Conservation (phyloP, 2,329 filamentous ascomycete species). For the Graphilbum ipis-grandicollis region DNA sequence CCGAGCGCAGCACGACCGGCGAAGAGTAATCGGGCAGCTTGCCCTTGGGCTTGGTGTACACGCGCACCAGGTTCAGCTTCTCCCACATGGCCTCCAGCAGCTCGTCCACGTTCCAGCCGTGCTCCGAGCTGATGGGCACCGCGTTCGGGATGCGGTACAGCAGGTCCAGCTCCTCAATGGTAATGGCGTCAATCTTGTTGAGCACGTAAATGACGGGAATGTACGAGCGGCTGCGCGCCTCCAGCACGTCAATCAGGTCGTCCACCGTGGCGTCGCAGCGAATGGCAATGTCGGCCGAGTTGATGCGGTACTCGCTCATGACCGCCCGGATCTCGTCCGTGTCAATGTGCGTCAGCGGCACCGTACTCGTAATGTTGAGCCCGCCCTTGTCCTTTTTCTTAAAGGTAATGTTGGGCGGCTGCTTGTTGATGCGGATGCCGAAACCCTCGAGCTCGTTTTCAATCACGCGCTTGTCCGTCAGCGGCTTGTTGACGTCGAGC, state of each 20-base stretch:
- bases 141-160: slow-evolving; percentile 94
- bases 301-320: slow-evolving; percentile 92
- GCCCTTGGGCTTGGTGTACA: slow-evolving; percentile 98
- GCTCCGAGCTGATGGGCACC: slow-evolving; percentile 91
- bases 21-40: slow-evolving; percentile 80
- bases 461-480: slow-evolving; percentile 93
- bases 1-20: slow-evolving; percentile 74
- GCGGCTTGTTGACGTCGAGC: slow-evolving; percentile 91
- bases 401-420: slow-evolving; percentile 95
- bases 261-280: slow-evolving; percentile 95
- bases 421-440: slow-evolving; percentile 93
- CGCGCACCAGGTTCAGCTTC: slow-evolving; percentile 73
- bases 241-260: slow-evolving; percentile 88
- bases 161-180: slow-evolving; percentile 91
- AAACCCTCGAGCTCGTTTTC: slow-evolving; percentile 93
- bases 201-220: slow-evolving; percentile 98
- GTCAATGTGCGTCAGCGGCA: slow-evolving; percentile 81
- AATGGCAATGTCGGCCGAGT: slow-evolving; percentile 92
- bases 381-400: slow-evolving; percentile 99
- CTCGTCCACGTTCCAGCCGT: slow-evolving; percentile 97
- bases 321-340: slow-evolving; percentile 95
- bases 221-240: slow-evolving; percentile 87
- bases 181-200: slow-evolving; percentile 98
- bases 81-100: slow-evolving; percentile 96
- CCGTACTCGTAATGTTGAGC: slow-evolving; percentile 87